These are phyloP conservation scores for Colletotrichum sp. DNA, from an alignment of 2,329 filamentous ascomycete species.

Conservation along the genomic window DNA sequence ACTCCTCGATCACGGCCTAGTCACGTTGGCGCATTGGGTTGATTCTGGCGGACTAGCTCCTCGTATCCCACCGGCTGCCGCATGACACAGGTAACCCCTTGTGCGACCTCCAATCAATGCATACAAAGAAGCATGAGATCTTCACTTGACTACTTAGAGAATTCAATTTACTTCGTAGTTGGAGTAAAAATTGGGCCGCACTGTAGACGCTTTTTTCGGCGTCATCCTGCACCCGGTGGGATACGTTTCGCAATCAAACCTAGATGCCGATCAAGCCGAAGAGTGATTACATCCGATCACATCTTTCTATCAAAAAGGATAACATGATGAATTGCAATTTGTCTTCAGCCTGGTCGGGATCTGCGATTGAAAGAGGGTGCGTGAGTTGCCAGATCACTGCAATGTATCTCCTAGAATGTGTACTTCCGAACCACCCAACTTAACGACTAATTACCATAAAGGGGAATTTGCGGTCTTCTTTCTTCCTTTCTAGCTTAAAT, in stretches of 20 bases:
- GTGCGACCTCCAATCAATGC: background rate
- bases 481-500: fast-evolving
- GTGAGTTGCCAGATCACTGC: background rate
- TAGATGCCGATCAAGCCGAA: background rate
- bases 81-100: background rate
- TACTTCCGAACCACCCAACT: fast-evolving
- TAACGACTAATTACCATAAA: background rate
- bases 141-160: background rate
- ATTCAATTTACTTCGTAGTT: background rate
- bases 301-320: background rate
- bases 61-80: background rate
- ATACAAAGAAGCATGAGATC: background rate
- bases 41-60: background rate
- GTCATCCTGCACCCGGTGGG: background rate
- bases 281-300: fast-evolving
- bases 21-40: background rate
- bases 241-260: background rate
- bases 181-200: background rate
- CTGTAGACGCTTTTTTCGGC: background rate
- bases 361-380: background rate
- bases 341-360: background rate
- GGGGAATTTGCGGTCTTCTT: background rate
- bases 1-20: background rate
- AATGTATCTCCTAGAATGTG: background rate
- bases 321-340: background rate